A percentile compares a stretch with the other conserved stretches of the same genome.
These are phyloP conservation scores for Cnidoscolus chayamansa DNA, from an alignment of 441 rosid genomes.

Conservation along the genomic window DNA sequence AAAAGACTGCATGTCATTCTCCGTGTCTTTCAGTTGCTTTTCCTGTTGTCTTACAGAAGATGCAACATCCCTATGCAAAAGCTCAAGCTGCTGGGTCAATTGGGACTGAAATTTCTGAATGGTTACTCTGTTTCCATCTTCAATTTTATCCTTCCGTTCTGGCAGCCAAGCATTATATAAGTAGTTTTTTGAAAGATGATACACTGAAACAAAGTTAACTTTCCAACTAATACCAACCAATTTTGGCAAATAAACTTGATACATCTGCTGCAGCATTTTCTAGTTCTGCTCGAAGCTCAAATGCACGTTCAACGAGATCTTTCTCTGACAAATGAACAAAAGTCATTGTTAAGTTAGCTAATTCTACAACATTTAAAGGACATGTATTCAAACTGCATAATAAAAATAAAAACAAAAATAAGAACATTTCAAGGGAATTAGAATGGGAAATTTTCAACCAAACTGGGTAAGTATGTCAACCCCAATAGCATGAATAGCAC, in stretches of 20 bases:
- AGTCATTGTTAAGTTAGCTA: not conserved
- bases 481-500: not conserved
- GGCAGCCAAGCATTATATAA: conserved; percentile 32
- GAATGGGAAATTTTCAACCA: not conserved
- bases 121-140: conserved; percentile 73
- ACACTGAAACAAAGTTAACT: conserved; percentile 18
- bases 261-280: conserved; percentile 89
- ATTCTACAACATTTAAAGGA: not conserved
- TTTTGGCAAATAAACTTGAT: conserved; percentile 80
- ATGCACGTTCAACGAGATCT: conserved; percentile 74
- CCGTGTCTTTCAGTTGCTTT: conserved; percentile 82
- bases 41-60: conserved; percentile 81
- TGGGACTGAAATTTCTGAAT: conserved; percentile 79
- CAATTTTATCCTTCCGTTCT: conserved; percentile 94
- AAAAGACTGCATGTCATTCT: conserved; percentile 85
- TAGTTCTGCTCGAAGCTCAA: conserved; percentile 80
- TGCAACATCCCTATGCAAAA: conserved; percentile 80
- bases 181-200: conserved; percentile 36
- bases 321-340: conserved; percentile 54
- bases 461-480: not conserved
- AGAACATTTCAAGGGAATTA: not conserved
- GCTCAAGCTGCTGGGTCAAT: conserved; percentile 66
- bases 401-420: not conserved
- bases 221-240: conserved; percentile 51
- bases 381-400: too few species aligned